Evolutionary conservation across 2,329 filamentous ascomycete species (phyloP).

Genomic region (Basipetospora sp.): DNA sequence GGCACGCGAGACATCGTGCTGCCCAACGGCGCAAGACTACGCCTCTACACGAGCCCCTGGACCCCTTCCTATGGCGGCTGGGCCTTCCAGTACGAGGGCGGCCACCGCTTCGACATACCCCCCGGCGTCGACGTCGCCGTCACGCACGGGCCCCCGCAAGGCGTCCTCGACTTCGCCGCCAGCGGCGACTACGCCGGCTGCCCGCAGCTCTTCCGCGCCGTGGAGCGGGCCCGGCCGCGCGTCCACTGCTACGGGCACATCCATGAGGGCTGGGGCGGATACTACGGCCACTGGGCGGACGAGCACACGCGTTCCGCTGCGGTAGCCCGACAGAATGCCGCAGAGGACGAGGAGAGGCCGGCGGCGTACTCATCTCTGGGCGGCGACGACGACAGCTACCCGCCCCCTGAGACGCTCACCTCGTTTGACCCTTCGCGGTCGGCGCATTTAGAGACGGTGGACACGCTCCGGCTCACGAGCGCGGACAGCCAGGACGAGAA

Average conservation of each 20-base stretch:
- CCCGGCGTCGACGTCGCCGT: slow-evolving; percentile 17
- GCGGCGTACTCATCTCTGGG: no score
- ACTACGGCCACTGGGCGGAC: slow-evolving; percentile 29
- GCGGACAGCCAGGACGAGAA: slow-evolving; percentile 19
- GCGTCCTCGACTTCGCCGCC: slow-evolving; percentile 25
- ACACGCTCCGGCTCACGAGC: neutral
- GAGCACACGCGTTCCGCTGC: neutral
- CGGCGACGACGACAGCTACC: no score
- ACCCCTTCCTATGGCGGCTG: slow-evolving; percentile 23
- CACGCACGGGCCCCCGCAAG: slow-evolving; percentile 23
- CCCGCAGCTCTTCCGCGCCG: slow-evolving; percentile 16
- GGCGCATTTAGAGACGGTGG: neutral
- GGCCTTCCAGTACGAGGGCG: slow-evolving; percentile 29
- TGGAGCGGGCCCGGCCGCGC: slow-evolving; percentile 16
- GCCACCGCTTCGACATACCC: slow-evolving; percentile 15
- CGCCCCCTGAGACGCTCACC: neutral
- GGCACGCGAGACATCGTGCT: slow-evolving; percentile 25
- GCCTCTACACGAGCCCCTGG: slow-evolving; percentile 30
- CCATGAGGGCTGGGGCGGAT: slow-evolving; percentile 22
- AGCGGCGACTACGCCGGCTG: slow-evolving; percentile 17
- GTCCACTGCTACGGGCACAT: slow-evolving; percentile 25
- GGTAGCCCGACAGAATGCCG: no score
- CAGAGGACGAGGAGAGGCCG: no score
- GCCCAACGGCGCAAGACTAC: slow-evolving; percentile 25
- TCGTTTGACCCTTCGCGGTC: neutral